Evolutionary conservation across 257 asterid species (phyloP), one percentile per base, ranked within the genome.

Genomic region (Lycium barbarum): DNA sequence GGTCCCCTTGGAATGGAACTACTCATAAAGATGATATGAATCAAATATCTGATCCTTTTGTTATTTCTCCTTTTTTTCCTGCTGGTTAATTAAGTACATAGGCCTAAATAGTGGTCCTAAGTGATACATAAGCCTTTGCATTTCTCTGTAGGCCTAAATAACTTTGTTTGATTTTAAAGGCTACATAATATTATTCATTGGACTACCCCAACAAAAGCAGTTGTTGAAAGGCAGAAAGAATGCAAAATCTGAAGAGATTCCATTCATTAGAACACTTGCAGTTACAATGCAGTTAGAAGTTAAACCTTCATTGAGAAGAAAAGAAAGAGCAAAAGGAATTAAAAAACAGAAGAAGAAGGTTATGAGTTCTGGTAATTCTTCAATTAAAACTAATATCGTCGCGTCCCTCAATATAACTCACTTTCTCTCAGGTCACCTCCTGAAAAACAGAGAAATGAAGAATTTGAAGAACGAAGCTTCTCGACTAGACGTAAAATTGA

Each of bases 21-120:
- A 67, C 61, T 76, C 80, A 10, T 47, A 51, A 53, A 82, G 85
- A 88, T 86, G 79, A 90, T 83, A 9, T 89, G 88, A 85, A 90
- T 88, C 90, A 78, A 33, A 45, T 66, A 12, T 72, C 83, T 59
- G 90, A 83, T 86, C 87, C 92, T 81, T 18, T 4, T 22, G 38
- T 79, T 0, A 1, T 38, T 67, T 33, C 38, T 36, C 9, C 55
- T 67, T 55, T 73, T 26, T 22, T 68, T 66, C 53, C 67, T 85
- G 76, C 84, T 84, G 55, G 55, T 40, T 10, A 35, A 26, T 58
- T 35, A 67, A 67, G 76, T 68, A 12, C 5, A 40, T 40, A 40
- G 45, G 45, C 45, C 45, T 40, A 40, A 40, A 40, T 40, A 2
- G 45, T 40, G 45, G 45, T 40, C 45, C 7, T 40, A 40, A 4